These are phyloP conservation scores for Lactifluus volemus DNA, from an alignment of 768 basidiomycete genomes.

Conservation along the genomic window DNA sequence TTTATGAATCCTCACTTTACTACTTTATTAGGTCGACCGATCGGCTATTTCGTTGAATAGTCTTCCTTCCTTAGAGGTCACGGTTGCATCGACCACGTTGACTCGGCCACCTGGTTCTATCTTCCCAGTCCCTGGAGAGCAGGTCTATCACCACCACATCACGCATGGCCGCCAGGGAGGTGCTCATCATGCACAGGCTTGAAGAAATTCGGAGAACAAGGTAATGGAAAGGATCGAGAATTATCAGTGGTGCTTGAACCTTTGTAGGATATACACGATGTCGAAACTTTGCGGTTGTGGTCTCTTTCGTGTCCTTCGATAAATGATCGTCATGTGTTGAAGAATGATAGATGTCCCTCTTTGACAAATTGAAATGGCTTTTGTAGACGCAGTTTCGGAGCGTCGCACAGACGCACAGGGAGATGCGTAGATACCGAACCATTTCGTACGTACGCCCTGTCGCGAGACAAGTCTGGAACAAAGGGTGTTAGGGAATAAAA, in stretches of 20 bases:
- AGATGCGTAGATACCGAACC: too few relatives aligned
- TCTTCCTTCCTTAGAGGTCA: slow-evolving; percentile 16
- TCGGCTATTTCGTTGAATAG: neutral
- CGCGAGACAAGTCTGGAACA: too few relatives aligned
- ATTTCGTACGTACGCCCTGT: too few relatives aligned
- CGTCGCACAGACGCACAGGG: too few relatives aligned
- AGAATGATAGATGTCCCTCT: neutral
- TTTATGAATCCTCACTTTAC: neutral
- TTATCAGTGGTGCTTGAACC: too few relatives aligned
- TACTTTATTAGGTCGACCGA: neutral
- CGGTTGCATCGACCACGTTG: slow-evolving; percentile 2
- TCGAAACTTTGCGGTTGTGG: neutral
- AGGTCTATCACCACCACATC: slow-evolving; percentile 6
- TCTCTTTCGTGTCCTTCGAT: neutral
- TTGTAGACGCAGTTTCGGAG: too few relatives aligned
- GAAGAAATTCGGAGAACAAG: neutral
- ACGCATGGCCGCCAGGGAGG: slow-evolving; percentile 8
- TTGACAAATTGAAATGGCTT: too few relatives aligned
- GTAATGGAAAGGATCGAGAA: neutral
- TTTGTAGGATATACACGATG: neutral
- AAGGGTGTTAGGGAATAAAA: too few relatives aligned
- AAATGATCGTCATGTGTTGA: neutral
- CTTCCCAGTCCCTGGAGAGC: slow-evolving; percentile 11
- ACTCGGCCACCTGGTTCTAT: neutral
- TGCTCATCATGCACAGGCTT: neutral